Evolutionary conservation across 306 rosid genomes (phyloP).

Genomic region (Hylodesmum podocarpum): DNA sequence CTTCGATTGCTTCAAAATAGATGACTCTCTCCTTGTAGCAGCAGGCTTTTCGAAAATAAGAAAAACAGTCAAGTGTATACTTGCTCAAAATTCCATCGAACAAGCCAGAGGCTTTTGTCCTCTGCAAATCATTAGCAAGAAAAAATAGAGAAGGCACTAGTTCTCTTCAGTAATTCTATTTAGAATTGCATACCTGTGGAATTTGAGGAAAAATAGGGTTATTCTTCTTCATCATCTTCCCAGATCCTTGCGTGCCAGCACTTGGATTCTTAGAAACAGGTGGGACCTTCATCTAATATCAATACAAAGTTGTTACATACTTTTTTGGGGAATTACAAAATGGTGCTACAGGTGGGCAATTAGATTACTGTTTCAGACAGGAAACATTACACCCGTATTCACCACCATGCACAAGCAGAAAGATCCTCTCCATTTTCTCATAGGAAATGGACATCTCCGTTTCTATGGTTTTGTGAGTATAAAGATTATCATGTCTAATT

Average conservation of each 20-base stretch:
- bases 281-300: slow-evolving; percentile 52
- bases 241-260: slow-evolving; percentile 49
- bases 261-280: slow-evolving; percentile 54
- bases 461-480: not conserved
- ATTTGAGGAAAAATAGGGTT: slow-evolving; percentile 49
- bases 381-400: not conserved
- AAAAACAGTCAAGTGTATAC: slow-evolving; percentile 19
- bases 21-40: slow-evolving; percentile 47
- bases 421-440: not conserved
- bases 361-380: slow-evolving; percentile 7
- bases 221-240: slow-evolving; percentile 50
- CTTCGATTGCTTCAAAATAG: slow-evolving; percentile 59
- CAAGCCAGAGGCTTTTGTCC: not conserved
- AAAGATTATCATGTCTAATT: not conserved
- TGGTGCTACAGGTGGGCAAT: not conserved
- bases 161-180: slow-evolving; percentile 9
- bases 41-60: slow-evolving; percentile 43
- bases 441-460: not conserved
- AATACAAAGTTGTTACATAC: slow-evolving; percentile 14
- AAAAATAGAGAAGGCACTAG: not conserved
- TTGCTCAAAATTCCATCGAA: slow-evolving; percentile 6
- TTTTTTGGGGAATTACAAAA: not conserved
- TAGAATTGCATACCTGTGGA: slow-evolving; percentile 57
- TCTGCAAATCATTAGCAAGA: not conserved
- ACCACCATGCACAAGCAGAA: not conserved